A percentile compares a stretch with the other conserved stretches of the same genome.
phyloP scores from a whole-genome alignment of 352 stramenopile genomes.

The Pythium myriotylum region DNA sequence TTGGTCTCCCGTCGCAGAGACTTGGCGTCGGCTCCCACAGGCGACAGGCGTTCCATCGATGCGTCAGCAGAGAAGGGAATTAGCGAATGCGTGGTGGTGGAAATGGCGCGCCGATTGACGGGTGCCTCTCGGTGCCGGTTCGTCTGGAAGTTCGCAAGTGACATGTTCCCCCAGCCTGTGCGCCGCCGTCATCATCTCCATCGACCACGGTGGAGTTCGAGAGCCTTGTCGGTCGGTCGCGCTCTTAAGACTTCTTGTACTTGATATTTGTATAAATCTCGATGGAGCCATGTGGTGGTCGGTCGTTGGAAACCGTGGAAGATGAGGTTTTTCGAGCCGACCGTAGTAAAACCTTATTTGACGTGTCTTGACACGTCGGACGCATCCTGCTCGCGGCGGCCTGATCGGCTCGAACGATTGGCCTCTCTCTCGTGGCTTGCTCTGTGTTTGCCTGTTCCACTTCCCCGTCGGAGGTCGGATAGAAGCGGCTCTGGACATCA shows the following conservation, averaged over 20 bases:
- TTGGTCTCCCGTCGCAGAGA: constrained; percentile 27
- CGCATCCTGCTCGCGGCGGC: constrained; percentile 4
- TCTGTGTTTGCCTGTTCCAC: constrained; percentile 15
- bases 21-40: constrained; percentile 25
- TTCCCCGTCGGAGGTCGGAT: constrained; percentile 5
- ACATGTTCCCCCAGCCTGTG: constrained; percentile 10
- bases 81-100: no score
- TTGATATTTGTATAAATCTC: constrained; percentile 1
- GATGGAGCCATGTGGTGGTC: constrained; percentile 22
- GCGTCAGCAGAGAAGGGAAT: background rate
- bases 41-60: constrained; percentile 20
- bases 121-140: background rate
- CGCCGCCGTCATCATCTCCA: constrained; percentile 15
- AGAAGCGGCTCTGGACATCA: background rate
- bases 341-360: constrained; percentile 16
- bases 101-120: no score
- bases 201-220: constrained; percentile 16
- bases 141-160: constrained; percentile 5
- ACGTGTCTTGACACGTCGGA: constrained; percentile 21
- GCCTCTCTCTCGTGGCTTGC: background rate
- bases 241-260: background rate
- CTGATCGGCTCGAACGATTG: constrained; percentile 1
- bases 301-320: constrained; percentile 11
- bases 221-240: constrained; percentile 13
- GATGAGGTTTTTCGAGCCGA: constrained; percentile 17